phyloP scores from a whole-genome alignment of 305 asterid species.

The Solanum chacoense region DNA sequence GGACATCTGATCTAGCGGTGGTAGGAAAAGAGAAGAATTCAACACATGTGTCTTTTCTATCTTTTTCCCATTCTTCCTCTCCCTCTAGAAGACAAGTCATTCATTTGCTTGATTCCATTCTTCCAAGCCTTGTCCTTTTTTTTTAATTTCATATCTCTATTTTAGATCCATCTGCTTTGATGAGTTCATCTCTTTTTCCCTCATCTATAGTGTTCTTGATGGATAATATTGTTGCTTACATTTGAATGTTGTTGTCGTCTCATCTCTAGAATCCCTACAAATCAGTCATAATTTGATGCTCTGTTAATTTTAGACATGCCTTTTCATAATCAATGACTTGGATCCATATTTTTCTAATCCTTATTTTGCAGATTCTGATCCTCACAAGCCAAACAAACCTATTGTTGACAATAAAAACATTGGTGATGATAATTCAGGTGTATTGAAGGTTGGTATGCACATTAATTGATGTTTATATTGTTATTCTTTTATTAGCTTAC shows the following conservation, averaged over 20 bases:
- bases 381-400: conserved; percentile 10
- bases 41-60: conserved; percentile 25
- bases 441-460: conserved; percentile 31
- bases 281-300: no score
- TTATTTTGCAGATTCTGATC: conserved; percentile 26
- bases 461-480: no score
- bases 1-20: conserved; percentile 50
- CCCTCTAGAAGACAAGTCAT: conserved; percentile 55
- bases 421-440: conserved; percentile 9
- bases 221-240: not conserved
- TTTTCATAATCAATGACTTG: not conserved
- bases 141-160: no score
- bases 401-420: conserved; percentile 9
- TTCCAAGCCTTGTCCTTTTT: conserved; percentile 25
- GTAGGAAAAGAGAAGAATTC: conserved; percentile 61
- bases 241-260: not conserved
- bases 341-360: not conserved
- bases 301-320: not conserved
- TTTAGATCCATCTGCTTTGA: conserved; percentile 20
- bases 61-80: conserved; percentile 19
- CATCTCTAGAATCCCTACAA: not conserved
- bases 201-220: conserved; percentile 10
- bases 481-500: not conserved
- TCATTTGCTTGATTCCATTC: conserved; percentile 54
- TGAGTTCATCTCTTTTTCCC: conserved; percentile 13